Percentiles rank a stretch among this genome's conserved stretches.
These are phyloP conservation scores for Neonectria sp. DNA, from an alignment of 2,329 filamentous ascomycete genomes.

Conservation along the genomic window DNA sequence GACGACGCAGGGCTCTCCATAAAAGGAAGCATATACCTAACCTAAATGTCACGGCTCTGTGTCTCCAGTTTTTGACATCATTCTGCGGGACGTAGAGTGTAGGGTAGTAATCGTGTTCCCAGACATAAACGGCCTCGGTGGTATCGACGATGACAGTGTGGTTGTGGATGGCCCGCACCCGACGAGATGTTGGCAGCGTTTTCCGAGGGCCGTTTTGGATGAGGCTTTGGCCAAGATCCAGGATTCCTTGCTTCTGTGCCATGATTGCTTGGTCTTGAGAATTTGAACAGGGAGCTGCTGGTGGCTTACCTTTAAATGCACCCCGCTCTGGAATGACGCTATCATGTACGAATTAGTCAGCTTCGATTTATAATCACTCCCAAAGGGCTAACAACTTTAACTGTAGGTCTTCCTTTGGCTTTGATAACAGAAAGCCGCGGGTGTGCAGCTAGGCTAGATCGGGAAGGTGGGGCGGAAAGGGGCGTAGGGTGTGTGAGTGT, in stretches of 20 bases:
- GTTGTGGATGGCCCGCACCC: conserved; percentile 54
- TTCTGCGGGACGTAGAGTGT: no score
- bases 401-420: neutral
- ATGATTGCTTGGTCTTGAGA: neutral
- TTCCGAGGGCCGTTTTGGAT: conserved; percentile 41
- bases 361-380: conserved; percentile 39
- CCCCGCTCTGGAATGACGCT: conserved; percentile 41
- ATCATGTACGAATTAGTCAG: conserved; percentile 2
- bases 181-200: conserved; percentile 43
- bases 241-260: conserved; percentile 1
- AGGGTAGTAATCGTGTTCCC: no score
- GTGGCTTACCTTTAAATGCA: conserved; percentile 3
- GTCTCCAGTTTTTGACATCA: no score
- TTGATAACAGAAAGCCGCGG: no score
- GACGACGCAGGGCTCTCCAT: no score
- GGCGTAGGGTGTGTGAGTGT: no score
- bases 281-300: neutral
- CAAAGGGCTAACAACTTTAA: neutral
- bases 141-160: conserved; percentile 55
- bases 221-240: conserved; percentile 29
- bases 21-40: no score
- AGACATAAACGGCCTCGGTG: conserved; percentile 55
- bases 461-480: no score
- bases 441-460: no score
- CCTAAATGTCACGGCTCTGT: no score